A percentile compares a stretch with the other conserved stretches of the same genome.
Evolutionary conservation across 1,139 yeast genomes (phyloP).

Genomic region (Pichia sp.): DNA sequence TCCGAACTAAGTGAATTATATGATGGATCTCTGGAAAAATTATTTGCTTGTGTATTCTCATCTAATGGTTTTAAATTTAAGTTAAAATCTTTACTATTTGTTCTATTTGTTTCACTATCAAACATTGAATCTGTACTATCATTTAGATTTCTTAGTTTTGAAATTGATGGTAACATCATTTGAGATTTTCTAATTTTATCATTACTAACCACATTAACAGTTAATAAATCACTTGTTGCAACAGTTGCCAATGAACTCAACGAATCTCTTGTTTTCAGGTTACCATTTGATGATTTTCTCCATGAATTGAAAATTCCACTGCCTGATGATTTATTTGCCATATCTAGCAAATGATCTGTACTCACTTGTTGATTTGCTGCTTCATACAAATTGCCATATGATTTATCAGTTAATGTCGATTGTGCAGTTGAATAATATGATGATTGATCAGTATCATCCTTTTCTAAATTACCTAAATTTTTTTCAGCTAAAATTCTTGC

Average conservation of each 20-base stretch:
- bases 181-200: conserved; percentile 33
- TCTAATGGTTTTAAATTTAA: conserved; percentile 12
- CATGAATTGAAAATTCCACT: conserved; percentile 50
- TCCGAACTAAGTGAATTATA: conserved; percentile 10
- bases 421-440: conserved; percentile 24
- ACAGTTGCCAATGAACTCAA: conserved; percentile 75
- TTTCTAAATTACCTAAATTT: conserved; percentile 42
- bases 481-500: conserved; percentile 37
- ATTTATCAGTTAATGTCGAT: conserved; percentile 18
- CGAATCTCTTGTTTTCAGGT: conserved; percentile 51
- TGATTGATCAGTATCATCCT: conserved; percentile 22
- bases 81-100: conserved; percentile 3
- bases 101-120: background rate
- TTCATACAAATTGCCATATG: conserved; percentile 15
- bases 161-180: conserved; percentile 17
- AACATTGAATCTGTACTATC: conserved; percentile 8
- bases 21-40: conserved; percentile 11
- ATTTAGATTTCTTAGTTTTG: conserved; percentile 3
- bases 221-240: conserved; percentile 75
- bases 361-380: conserved; percentile 11
- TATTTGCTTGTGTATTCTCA: conserved; percentile 8
- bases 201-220: conserved; percentile 67
- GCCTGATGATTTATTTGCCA: background rate
- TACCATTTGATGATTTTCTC: conserved; percentile 39
- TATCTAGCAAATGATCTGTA: conserved; percentile 10